These are phyloP conservation scores for Xerocomellus chrysenteron DNA, from an alignment of 768 basidiomycete genomes.

Conservation along the genomic window DNA sequence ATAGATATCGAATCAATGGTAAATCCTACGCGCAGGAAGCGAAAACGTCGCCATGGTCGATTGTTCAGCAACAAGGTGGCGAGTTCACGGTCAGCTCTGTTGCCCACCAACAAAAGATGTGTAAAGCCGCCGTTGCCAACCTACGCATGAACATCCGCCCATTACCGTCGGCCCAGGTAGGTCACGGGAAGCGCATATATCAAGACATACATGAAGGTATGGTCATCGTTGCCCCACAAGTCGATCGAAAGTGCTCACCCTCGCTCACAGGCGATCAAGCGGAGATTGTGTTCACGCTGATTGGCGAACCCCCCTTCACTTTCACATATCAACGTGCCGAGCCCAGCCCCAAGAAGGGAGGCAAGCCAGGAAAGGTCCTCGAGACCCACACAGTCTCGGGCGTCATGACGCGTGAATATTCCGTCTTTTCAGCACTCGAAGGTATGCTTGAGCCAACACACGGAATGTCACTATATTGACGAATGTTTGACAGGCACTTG, in stretches of 20 bases:
- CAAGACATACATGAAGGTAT: conserved; percentile 90
- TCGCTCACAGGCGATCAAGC: conserved; percentile 75
- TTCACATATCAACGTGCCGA: conserved; percentile 93
- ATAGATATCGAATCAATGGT: conserved; percentile 79
- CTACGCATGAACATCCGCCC: conserved; percentile 72
- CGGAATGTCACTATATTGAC: conserved; percentile 1
- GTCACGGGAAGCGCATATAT: conserved; percentile 75
- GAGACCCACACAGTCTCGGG: conserved; percentile 91
- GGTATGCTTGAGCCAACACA: conserved; percentile 47
- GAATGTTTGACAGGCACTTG: conserved; percentile 61
- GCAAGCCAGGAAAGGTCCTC: conserved; percentile 72
- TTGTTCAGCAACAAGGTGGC: conserved; percentile 78
- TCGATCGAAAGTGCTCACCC: not conserved
- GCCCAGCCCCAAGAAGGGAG: conserved; percentile 62
- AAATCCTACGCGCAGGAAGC: conserved; percentile 72
- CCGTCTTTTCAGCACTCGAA: conserved; percentile 89
- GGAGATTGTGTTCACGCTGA: conserved; percentile 86
- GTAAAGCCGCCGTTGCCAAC: conserved; percentile 78
- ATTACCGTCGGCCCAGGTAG: conserved; percentile 86
- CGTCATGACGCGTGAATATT: conserved; percentile 72
- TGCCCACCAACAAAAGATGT: conserved; percentile 91
- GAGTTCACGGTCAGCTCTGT: conserved; percentile 85
- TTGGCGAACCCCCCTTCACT: conserved; percentile 92
- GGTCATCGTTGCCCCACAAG: not conserved
- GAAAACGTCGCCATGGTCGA: conserved; percentile 80